phyloP scores from a whole-genome alignment of 2,329 filamentous ascomycete genomes.

The Lecanicillium sp. region DNA sequence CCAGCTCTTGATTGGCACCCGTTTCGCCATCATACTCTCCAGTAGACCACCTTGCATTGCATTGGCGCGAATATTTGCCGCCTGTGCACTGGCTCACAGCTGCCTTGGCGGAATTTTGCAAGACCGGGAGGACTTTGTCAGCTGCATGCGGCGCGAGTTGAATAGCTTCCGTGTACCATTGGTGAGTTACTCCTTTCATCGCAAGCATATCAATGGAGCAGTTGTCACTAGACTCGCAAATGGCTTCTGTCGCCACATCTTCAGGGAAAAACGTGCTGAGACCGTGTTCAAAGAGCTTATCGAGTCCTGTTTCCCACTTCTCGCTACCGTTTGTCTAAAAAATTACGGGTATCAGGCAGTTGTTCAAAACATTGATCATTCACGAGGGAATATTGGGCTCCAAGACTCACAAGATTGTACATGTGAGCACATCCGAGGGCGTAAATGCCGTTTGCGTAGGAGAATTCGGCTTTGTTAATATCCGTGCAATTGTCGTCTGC shows the following conservation, averaged over 20 bases:
- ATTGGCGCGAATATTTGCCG: constrained; percentile 37
- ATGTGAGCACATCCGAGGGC: constrained; percentile 44
- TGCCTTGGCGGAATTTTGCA: constrained; percentile 42
- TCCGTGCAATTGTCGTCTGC: constrained; percentile 43
- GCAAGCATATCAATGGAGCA: constrained; percentile 57
- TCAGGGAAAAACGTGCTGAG: constrained; percentile 42
- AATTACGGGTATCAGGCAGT: too few relatives aligned
- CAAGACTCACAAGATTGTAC: constrained; percentile 47
- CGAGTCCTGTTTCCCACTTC: constrained; percentile 43
- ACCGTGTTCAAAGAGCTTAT: constrained; percentile 28
- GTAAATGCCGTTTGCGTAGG: constrained; percentile 2
- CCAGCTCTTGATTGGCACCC: constrained; percentile 49
- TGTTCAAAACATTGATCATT: background rate
- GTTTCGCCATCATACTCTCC: constrained; percentile 49
- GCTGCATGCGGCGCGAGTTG: constrained; percentile 46
- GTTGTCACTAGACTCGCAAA: constrained; percentile 21
- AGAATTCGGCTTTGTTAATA: constrained; percentile 33
- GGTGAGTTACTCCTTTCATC: constrained; percentile 54
- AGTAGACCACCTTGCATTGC: constrained; percentile 45
- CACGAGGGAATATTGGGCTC: background rate
- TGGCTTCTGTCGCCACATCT: constrained; percentile 44
- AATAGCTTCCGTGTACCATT: constrained; percentile 45
- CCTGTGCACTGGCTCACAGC: constrained; percentile 48
- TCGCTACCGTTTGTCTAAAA: constrained; percentile 23
- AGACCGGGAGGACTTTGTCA: constrained; percentile 38